Base-by-base conservation (phyloP, 805 yeast species). In the Lachancea cidri region DNA sequence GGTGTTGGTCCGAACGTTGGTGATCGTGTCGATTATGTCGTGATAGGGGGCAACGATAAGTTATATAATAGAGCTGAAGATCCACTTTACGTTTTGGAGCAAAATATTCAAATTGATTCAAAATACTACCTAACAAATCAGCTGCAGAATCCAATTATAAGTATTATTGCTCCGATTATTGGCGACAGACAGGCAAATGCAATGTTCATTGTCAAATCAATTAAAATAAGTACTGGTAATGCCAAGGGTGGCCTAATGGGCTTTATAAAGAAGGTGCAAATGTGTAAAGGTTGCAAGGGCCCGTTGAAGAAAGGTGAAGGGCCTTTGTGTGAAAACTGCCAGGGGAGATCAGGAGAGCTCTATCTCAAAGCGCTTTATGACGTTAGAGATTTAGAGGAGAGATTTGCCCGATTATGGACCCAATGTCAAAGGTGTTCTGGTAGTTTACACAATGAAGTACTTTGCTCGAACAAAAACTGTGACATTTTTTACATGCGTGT, bases 341-440 rank as follows among this genome's bases (percentile, higher is more conserved):
- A 74, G 29, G 66, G 71, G 20, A 76, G 74, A 47, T 85, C 91
- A 0, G 88, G 93, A 2, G 83, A 78, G 51, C 62, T 89, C 18
- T 93, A 87, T 56, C 79, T 87, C n/a, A 77, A 80, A 44, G 88
- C 93, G 8, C 65, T 93, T 35, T 82, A 85, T 3, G 81, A 78
- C 44, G 80, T 89, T 72, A 83, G 87, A 58, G 79, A 77, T 33
- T 65, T 91, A 45, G 96, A 93, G 58, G 75, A 78, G 45, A 81
- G 83, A 52, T 93, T 87, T 54, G 81, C 95, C 2, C 71, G 94
- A 49, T 67, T 93, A 47, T 93, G 99, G 99, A 91, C 98, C 0
- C 95, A 93, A 59, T 94, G 99, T 61, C 99, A 93, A 66, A 71
- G 97, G 44, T 93, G 98, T 63, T 97, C 94, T 54, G 98, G 98